A percentile compares a stretch with the other conserved stretches of the same genome.
phyloP scores from a whole-genome alignment of 352 stramenopile genomes.

The Globisporangium megalacanthum region DNA sequence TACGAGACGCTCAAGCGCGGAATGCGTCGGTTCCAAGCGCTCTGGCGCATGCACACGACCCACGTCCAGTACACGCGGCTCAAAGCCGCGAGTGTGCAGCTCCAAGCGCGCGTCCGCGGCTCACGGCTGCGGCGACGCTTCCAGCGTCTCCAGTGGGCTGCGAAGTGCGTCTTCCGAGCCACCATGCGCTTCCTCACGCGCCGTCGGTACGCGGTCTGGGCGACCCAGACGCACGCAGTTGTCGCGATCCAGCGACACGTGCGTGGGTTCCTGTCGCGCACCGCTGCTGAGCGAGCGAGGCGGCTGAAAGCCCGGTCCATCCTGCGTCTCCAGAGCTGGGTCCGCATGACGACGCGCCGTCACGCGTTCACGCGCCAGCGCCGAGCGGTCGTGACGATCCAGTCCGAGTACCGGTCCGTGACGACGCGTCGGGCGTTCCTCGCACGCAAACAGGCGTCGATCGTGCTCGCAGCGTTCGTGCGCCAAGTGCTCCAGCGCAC shows the following conservation, averaged over 20 bases:
- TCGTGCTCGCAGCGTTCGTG: conserved; percentile 61
- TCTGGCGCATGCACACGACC: conserved; percentile 40
- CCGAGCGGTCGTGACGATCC: conserved; percentile 28
- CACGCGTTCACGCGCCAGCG: conserved; percentile 25
- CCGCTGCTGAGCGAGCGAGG: conserved; percentile 50
- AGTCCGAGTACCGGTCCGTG: conserved; percentile 41
- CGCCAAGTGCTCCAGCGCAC: conserved; percentile 60
- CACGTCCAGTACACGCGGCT: conserved; percentile 10
- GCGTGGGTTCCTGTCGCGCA: conserved; percentile 54
- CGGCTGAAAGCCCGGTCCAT: conserved; percentile 35
- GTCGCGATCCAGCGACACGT: conserved; percentile 37
- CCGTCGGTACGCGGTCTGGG: conserved; percentile 28
- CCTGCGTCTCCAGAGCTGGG: conserved; percentile 49
- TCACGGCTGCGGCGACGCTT: conserved; percentile 24
- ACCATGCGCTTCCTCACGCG: conserved; percentile 40
- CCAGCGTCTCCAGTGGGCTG: conserved; percentile 23
- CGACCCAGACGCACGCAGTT: conserved; percentile 29
- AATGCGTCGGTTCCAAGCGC: conserved; percentile 35
- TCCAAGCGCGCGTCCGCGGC: conserved; percentile 34
- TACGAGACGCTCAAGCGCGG: conserved; percentile 36
- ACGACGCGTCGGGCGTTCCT: conserved; percentile 41
- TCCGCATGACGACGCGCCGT: conserved; percentile 37
- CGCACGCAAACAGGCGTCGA: conserved; percentile 37
- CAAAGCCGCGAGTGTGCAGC: conserved; percentile 10
- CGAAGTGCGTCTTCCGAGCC: conserved; percentile 26